Conservation (phyloP, 1,139 yeast genomes). For the Candida sanyaensis region DNA sequence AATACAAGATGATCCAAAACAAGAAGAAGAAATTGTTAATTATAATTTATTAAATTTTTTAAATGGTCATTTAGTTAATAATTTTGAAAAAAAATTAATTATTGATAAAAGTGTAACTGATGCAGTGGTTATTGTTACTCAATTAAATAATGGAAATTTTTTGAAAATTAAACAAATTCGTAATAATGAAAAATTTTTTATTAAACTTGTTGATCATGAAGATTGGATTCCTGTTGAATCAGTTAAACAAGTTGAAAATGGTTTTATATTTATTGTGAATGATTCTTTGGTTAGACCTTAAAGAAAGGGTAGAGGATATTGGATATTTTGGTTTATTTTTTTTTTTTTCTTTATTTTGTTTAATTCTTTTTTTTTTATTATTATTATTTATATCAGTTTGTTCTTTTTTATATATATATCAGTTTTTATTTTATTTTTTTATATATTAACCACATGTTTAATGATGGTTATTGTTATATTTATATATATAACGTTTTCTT, state of each 20-base stretch:
- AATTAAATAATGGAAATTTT: slow-evolving; percentile 40
- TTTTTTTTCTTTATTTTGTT: neutral
- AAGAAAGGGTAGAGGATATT: neutral
- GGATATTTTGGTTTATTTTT: neutral
- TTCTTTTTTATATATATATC: neutral
- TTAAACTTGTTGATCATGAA: slow-evolving; percentile 28
- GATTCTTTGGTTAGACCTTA: slow-evolving; percentile 36
- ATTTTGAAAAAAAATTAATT: slow-evolving; percentile 22
- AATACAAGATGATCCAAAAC: slow-evolving; percentile 32
- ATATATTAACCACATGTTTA: neutral
- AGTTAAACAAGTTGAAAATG: slow-evolving; percentile 56
- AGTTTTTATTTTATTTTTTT: too few relatives aligned
- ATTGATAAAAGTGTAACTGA: slow-evolving; percentile 16
- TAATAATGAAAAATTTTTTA: slow-evolving; percentile 34
- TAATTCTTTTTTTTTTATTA: neutral
- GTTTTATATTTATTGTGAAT: slow-evolving; percentile 55
- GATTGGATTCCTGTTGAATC: slow-evolving; percentile 39
- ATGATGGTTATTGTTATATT: neutral
- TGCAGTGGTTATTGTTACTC: slow-evolving; percentile 25
- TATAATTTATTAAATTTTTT: slow-evolving; percentile 54
- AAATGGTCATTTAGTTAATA: slow-evolving; percentile 50
- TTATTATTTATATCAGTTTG: slow-evolving; percentile 7
- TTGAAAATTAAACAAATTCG: slow-evolving; percentile 43
- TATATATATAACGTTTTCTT: neutral
- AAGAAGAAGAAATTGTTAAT: slow-evolving; percentile 42